Conservation (phyloP, 169 alveolate genomes). For the Cryptosporidium muris region DNA sequence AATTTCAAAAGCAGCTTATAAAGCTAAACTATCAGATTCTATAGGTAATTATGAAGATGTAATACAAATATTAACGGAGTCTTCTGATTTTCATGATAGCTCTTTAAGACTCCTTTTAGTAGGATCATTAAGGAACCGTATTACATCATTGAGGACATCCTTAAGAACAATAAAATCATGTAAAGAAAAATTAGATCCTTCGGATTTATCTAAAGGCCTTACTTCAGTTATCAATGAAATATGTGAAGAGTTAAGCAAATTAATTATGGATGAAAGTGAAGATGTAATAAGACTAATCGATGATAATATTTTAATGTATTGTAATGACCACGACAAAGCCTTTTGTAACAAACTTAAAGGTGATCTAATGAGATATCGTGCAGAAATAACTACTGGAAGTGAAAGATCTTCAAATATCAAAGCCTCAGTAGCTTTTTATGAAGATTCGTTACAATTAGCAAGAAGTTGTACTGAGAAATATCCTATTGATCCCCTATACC, state of each 20-base stretch:
- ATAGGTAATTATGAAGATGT: slow-evolving; percentile 60
- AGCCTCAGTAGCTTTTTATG: slow-evolving; percentile 40
- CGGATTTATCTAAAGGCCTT: slow-evolving; percentile 9
- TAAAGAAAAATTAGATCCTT: neutral
- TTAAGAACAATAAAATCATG: slow-evolving; percentile 13
- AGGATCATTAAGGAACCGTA: slow-evolving; percentile 63
- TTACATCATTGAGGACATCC: slow-evolving; percentile 52
- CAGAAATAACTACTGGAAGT: slow-evolving; percentile 32
- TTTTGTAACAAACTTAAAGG: slow-evolving; percentile 63
- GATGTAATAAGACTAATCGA: slow-evolving; percentile 52
- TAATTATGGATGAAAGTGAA: slow-evolving; percentile 43
- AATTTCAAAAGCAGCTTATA: slow-evolving; percentile 53
- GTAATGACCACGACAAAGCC: slow-evolving; percentile 22
- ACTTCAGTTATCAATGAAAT: slow-evolving; percentile 3
- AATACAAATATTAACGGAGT: slow-evolving; percentile 41
- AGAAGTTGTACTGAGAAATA: slow-evolving; percentile 25
- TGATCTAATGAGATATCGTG: slow-evolving; percentile 60
- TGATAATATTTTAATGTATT: slow-evolving; percentile 50
- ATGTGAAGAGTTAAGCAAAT: slow-evolving; percentile 22
- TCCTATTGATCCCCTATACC: slow-evolving; percentile 54
- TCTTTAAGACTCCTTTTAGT: slow-evolving; percentile 42
- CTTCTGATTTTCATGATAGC: slow-evolving; percentile 51
- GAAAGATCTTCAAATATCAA: slow-evolving; percentile 17
- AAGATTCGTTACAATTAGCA: slow-evolving; percentile 35
- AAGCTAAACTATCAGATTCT: slow-evolving; percentile 52